phyloP scores from a whole-genome alignment of 306 rosid species.

The Cucumis cinereus region DNA sequence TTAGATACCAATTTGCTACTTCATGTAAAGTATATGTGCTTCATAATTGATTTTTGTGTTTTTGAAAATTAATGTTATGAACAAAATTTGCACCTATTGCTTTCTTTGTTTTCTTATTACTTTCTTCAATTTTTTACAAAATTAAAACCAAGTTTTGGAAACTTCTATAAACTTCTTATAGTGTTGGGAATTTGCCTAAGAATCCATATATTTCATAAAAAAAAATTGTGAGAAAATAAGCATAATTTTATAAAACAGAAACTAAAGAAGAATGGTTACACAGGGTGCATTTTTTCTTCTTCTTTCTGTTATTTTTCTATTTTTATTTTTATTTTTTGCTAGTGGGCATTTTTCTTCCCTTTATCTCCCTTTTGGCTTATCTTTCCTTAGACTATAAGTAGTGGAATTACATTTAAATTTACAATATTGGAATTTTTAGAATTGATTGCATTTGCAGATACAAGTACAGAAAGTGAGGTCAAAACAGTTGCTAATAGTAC shows the following conservation, averaged over 20 bases:
- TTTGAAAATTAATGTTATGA: too few species aligned
- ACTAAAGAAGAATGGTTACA: background rate
- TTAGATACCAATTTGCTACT: too few species aligned
- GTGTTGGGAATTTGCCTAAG: background rate
- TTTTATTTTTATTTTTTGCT: background rate
- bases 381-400: background rate
- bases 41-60: background rate
- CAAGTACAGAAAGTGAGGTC: constrained; percentile 31
- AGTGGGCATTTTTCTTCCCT: background rate
- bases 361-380: background rate
- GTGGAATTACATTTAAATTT: background rate
- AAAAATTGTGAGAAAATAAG: background rate
- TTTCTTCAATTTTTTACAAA: background rate
- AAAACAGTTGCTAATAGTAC: constrained; percentile 33
- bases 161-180: background rate
- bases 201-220: background rate
- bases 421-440: background rate
- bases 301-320: too few species aligned
- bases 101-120: background rate
- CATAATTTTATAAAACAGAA: background rate
- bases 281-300: background rate
- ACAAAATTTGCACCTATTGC: background rate
- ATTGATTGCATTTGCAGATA: constrained; percentile 30
- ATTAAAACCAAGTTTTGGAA: background rate
- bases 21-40: too few species aligned